Conservation (phyloP, 768 basidiomycete genomes). For the Russula earlei region DNA sequence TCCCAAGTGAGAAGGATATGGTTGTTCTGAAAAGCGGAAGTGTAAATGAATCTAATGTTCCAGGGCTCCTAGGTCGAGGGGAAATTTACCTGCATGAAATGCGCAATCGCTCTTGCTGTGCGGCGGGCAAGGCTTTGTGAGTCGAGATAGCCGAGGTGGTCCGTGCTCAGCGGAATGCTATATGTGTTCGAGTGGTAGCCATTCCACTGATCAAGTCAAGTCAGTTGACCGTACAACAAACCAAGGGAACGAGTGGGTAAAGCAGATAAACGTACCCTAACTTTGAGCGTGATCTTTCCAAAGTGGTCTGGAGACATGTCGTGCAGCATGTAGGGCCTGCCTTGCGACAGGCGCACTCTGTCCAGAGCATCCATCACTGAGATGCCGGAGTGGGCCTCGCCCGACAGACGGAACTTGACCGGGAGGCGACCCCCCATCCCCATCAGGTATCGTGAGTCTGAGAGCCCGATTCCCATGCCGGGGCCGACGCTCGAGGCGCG, state of each 20-base stretch:
- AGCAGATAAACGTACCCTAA: constrained; percentile 11
- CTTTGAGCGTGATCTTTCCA: constrained; percentile 13
- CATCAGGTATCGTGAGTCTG: constrained; percentile 3
- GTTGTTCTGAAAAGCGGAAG: constrained; percentile 6
- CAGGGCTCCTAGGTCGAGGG: neutral
- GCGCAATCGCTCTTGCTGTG: constrained; percentile 16
- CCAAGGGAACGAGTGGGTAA: too few species aligned
- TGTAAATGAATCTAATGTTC: neutral
- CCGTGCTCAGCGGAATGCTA: constrained; percentile 12
- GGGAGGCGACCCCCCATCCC: neutral
- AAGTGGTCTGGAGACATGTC: constrained; percentile 10
- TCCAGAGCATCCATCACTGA: constrained; percentile 9
- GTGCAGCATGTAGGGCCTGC: constrained; percentile 4
- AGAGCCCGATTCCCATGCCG: neutral
- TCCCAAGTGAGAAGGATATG: constrained; percentile 17
- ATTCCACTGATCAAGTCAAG: constrained; percentile 6
- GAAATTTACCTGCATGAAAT: constrained; percentile 17
- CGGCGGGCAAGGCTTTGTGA: constrained; percentile 18
- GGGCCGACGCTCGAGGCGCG: constrained; percentile 18
- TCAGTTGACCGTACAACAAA: neutral
- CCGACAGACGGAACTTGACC: constrained; percentile 17
- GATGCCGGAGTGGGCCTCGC: constrained; percentile 10
- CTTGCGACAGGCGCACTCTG: constrained; percentile 9
- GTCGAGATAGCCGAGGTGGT: constrained; percentile 8
- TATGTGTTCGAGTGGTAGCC: constrained; percentile 18